These are phyloP conservation scores for Fusarium sp. DNA, from an alignment of 2,329 filamentous ascomycete species.

Conservation along the genomic window DNA sequence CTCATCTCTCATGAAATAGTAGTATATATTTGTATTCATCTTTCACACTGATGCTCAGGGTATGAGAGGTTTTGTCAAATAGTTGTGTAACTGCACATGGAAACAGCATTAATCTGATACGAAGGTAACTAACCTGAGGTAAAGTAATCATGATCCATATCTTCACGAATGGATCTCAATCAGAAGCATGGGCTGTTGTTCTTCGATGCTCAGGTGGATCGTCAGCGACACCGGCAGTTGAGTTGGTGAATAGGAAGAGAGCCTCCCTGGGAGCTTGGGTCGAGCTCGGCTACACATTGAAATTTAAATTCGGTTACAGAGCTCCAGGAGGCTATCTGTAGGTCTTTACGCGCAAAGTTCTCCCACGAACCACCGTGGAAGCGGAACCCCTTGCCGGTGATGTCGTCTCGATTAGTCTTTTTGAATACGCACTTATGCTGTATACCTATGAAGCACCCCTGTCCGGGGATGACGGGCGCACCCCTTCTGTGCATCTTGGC, in stretches of 20 bases:
- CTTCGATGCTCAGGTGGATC: constrained; percentile 28
- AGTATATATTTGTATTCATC: background rate
- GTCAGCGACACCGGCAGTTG: constrained; percentile 37
- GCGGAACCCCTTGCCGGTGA: constrained; percentile 45
- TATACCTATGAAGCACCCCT: constrained; percentile 12
- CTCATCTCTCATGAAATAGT: background rate
- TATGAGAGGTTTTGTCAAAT: background rate
- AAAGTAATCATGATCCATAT: constrained; percentile 25
- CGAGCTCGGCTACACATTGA: constrained; percentile 25
- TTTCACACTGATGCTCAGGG: background rate
- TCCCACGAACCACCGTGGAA: constrained; percentile 41
- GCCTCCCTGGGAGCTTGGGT: constrained; percentile 31
- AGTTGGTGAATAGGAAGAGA: constrained; percentile 31
- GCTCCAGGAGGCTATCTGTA: constrained; percentile 2
- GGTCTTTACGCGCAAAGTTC: constrained; percentile 36
- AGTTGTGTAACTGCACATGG: background rate
- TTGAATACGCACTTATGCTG: background rate
- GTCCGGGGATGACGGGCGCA: constrained; percentile 41
- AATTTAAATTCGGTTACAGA: constrained; percentile 26
- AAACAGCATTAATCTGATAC: background rate
- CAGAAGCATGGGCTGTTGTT: constrained; percentile 28
- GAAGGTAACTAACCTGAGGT: constrained; percentile 18
- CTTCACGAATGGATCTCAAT: constrained; percentile 29
- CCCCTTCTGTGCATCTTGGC: constrained; percentile 35
- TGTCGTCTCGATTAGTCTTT: constrained; percentile 32